A percentile compares a stretch with the other conserved stretches of the same genome.
Evolutionary conservation across 2,329 filamentous ascomycete genomes (phyloP).

Genomic region (Aspergillus oerlinghausenensis): DNA sequence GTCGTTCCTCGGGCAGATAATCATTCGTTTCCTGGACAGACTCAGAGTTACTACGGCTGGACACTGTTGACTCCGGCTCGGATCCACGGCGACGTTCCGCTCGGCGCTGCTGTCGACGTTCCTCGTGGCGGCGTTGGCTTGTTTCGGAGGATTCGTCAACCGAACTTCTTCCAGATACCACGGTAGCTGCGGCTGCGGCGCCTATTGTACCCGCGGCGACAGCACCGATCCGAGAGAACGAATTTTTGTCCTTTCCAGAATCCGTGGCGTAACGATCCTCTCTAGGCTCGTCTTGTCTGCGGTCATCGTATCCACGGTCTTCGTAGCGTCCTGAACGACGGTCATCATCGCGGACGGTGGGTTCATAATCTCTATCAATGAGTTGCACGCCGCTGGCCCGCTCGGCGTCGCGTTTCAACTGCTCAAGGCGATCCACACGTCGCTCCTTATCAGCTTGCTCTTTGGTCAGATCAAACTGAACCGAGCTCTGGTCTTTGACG

Average conservation of each 20-base stretch:
- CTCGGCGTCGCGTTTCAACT: conserved; percentile 16
- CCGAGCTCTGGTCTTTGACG: conserved; percentile 41
- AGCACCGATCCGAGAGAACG: conserved; percentile 29
- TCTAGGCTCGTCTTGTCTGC: conserved; percentile 10
- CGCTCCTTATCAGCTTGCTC: conserved; percentile 51
- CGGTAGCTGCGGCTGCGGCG: conserved; percentile 43
- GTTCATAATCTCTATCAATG: conserved; percentile 26
- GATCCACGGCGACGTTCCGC: conserved; percentile 34
- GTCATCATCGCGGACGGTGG: conserved; percentile 13
- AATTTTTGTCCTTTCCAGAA: conserved; percentile 25
- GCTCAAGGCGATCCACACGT: conserved; percentile 24
- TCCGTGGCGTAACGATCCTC: not conserved
- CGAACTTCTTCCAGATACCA: conserved; percentile 29
- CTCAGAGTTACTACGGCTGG: conserved; percentile 22
- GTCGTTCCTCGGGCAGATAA: conserved; percentile 10
- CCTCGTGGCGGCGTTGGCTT: conserved; percentile 31
- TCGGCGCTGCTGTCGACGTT: conserved; percentile 36
- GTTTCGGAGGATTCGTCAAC: conserved; percentile 26
- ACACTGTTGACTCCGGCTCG: conserved; percentile 19
- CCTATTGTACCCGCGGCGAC: conserved; percentile 50
- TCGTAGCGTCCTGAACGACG: conserved; percentile 14
- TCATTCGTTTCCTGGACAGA: conserved; percentile 15
- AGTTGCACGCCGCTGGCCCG: conserved; percentile 22
- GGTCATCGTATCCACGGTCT: conserved; percentile 18
- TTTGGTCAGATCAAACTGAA: conserved; percentile 55